phyloP scores from a whole-genome alignment of 225 moss, liverwort and hornwort genomes.

The Polytrichum formosum region DNA sequence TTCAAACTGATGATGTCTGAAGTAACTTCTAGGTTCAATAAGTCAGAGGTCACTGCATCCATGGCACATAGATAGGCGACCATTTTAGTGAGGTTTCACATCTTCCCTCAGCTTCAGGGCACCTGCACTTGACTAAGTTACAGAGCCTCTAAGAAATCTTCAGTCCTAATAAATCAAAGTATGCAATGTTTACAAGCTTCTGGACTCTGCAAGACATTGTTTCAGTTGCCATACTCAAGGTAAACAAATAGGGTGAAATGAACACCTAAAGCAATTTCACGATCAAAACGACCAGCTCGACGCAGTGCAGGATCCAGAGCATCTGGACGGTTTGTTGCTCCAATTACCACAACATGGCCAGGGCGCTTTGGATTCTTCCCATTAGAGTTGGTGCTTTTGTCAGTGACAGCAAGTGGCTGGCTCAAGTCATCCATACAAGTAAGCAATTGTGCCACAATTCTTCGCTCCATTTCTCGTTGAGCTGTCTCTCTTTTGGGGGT shows the following conservation, averaged over 20 bases:
- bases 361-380: constrained; percentile 39
- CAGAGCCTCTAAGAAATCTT: no score
- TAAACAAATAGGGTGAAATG: background rate
- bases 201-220: no score
- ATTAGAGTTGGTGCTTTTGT: constrained; percentile 41
- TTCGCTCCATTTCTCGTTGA: constrained; percentile 96
- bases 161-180: no score
- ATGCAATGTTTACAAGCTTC: no score
- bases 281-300: constrained; percentile 92
- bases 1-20: no score
- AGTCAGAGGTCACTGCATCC: no score
- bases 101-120: background rate
- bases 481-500: constrained; percentile 97
- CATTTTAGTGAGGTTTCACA: background rate
- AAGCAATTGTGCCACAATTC: constrained; percentile 94
- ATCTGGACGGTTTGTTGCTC: constrained; percentile 98
- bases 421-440: constrained; percentile 96
- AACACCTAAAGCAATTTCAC: constrained; percentile 84
- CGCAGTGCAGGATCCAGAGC: constrained; percentile 91
- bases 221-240: background rate
- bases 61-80: no score
- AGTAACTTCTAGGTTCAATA: no score
- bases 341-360: constrained; percentile 91
- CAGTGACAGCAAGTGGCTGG: constrained; percentile 45
- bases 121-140: no score